Evolutionary conservation across 805 yeast genomes (phyloP).

Genomic region (Monosporozyma servazzii): DNA sequence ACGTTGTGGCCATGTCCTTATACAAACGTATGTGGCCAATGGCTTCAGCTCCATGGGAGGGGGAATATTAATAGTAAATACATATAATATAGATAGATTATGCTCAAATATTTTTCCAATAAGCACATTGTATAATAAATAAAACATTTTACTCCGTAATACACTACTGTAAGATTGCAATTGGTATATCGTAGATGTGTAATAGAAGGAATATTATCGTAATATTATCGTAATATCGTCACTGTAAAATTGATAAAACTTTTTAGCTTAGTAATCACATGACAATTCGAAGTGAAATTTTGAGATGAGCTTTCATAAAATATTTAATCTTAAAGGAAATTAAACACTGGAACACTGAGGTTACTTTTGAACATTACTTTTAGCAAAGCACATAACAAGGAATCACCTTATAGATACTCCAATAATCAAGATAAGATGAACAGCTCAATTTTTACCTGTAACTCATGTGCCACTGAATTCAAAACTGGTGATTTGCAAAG

Average conservation of each 20-base stretch:
- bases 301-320: not conserved
- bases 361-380: not conserved
- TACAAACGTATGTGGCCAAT: slow-evolving; percentile 93
- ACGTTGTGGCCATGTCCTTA: slow-evolving; percentile 85
- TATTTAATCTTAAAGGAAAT: not conserved
- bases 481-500: slow-evolving; percentile 78
- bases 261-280: not conserved
- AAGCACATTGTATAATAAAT: not conserved
- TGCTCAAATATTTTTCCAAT: not conserved
- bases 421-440: slow-evolving; percentile 9
- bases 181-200: too few relatives aligned
- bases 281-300: not conserved
- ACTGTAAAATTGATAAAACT: not conserved
- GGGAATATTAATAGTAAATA: slow-evolving; percentile 1
- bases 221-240: not conserved
- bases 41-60: slow-evolving; percentile 29
- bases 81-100: not conserved
- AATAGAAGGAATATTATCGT: too few relatives aligned
- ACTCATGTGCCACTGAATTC: slow-evolving; percentile 79
- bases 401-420: not conserved
- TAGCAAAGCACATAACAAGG: not conserved
- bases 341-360: not conserved
- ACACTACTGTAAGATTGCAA: not conserved
- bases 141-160: not conserved
- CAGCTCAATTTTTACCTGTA: slow-evolving; percentile 54